Evolutionary conservation across 192 early-diverging fungal species (phyloP).

Genomic region (Coemansia sp.): DNA sequence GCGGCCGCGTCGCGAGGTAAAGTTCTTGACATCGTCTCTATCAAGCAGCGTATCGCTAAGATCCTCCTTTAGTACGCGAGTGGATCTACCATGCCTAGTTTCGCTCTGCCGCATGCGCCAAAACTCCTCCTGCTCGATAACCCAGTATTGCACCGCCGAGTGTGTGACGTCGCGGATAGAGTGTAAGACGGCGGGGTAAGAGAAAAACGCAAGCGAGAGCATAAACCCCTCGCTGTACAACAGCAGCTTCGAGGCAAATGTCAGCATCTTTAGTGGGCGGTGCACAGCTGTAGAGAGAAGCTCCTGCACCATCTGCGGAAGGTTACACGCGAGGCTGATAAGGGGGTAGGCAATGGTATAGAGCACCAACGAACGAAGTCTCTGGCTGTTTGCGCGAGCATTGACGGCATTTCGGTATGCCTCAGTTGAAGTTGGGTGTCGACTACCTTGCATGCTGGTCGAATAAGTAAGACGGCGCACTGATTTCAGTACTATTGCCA

Average conservation of each 20-base stretch:
- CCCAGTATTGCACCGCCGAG: conserved; percentile 49
- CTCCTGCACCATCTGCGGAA: conserved; percentile 44
- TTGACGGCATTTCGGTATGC: conserved; percentile 49
- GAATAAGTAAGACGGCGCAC: conserved; percentile 37
- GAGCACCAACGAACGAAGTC: conserved; percentile 46
- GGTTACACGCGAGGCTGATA: conserved; percentile 47
- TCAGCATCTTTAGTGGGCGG: conserved; percentile 16
- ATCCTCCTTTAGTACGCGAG: background rate
- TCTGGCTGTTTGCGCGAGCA: conserved; percentile 50
- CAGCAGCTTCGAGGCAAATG: conserved; percentile 19
- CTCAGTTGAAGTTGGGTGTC: conserved; percentile 28
- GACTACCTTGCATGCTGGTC: conserved; percentile 15
- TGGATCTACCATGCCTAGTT: background rate
- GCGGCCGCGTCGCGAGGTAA: conserved; percentile 38
- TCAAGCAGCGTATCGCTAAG: conserved; percentile 17
- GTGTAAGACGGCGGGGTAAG: conserved; percentile 45
- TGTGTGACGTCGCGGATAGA: conserved; percentile 48
- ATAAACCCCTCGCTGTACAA: conserved; percentile 46
- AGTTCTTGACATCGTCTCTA: conserved; percentile 32
- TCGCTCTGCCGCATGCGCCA: conserved; percentile 35
- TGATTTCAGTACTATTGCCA: conserved; percentile 41
- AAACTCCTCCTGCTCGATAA: conserved; percentile 52
- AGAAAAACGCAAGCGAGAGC: conserved; percentile 41
- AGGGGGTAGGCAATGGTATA: conserved; percentile 51
- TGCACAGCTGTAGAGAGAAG: conserved; percentile 29